Evolutionary conservation across 1,284 basidiomycete genomes (phyloP).

Genomic region (Malassezia arunalokei): DNA sequence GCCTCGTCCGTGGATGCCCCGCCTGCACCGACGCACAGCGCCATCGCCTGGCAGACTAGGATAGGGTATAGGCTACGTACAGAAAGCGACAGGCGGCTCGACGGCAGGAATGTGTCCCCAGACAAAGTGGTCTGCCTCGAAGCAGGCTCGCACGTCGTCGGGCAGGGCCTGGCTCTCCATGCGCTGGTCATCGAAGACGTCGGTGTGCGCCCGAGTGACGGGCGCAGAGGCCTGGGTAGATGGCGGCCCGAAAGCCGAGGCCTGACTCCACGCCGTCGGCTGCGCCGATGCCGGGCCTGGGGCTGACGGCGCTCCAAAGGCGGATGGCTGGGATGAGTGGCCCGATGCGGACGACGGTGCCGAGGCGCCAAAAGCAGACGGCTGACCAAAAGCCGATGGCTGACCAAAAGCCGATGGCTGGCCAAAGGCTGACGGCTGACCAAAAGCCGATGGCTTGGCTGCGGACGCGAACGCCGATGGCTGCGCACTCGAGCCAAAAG

Average conservation of each 20-base stretch:
- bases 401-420: neutral
- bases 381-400: neutral
- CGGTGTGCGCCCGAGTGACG: neutral
- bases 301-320: neutral
- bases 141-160: slow-evolving; percentile 4
- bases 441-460: neutral
- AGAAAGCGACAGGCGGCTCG: slow-evolving; percentile 12
- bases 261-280: neutral
- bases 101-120: slow-evolving; percentile 11
- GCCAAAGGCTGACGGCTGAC: neutral
- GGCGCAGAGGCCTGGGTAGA: neutral
- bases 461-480: neutral
- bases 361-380: neutral
- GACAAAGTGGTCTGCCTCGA: slow-evolving; percentile 5
- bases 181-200: neutral
- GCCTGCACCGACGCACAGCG: neutral
- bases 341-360: neutral
- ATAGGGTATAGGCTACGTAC: slow-evolving; percentile 6
- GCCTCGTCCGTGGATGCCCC: slow-evolving; percentile 4
- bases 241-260: neutral
- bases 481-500: slow-evolving; percentile 1
- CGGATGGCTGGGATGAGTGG: neutral
- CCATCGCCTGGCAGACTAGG: slow-evolving; percentile 1
- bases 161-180: slow-evolving; percentile 1
- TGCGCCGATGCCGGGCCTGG: neutral